Evolutionary conservation across 2,329 filamentous ascomycete genomes (phyloP), one percentile per base, ranked within the genome.

Genomic region (Boeremia exigua): DNA sequence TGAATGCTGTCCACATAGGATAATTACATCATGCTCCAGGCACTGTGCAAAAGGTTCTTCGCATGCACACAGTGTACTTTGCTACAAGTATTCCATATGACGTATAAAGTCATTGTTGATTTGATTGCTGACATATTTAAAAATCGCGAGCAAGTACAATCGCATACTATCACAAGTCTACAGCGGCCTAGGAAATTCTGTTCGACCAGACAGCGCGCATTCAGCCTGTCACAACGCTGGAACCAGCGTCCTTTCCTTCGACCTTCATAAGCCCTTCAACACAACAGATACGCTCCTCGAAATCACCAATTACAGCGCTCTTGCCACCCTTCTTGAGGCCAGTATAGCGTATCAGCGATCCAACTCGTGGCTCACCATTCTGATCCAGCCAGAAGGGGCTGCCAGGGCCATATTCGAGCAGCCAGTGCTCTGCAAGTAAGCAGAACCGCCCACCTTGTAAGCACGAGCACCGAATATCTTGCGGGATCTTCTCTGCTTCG

Each of bases 401-500:
- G 5, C 34, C 15, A n/a, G 15, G 12, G 12, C 39, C 47, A n/a
- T 46, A 56, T 12, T 56, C 53, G 10, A 56, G 28, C 30, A 56
- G 30, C 47, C 47, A 51, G n/a, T 51, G 46, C 14, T 34, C 36
- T 25, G 46, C 53, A 10, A n/a, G 29, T 15, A 56, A 15, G 29
- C 53, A 50, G 9, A 51, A 56, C 9, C 46, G 42, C 7, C 53
- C 47, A 4, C 23, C 28, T 11, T 27, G 2, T 8, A 56, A 14
- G 32, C 53, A 56, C 1, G 34, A 56, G 33, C 47, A 51, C 7
- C 40, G 42, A 3, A 48, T 15, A 2, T 48, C 45, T 15, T 27
- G 3, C 10, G 40, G 53, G 6, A 51, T 48, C 19, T 39, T 51
- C 8, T 36, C 11, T 10, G 15, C 48, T 5, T 51, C 39, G 11